Conservation (phyloP, 352 stramenopile genomes). For the Globisporangium irregulare region DNA sequence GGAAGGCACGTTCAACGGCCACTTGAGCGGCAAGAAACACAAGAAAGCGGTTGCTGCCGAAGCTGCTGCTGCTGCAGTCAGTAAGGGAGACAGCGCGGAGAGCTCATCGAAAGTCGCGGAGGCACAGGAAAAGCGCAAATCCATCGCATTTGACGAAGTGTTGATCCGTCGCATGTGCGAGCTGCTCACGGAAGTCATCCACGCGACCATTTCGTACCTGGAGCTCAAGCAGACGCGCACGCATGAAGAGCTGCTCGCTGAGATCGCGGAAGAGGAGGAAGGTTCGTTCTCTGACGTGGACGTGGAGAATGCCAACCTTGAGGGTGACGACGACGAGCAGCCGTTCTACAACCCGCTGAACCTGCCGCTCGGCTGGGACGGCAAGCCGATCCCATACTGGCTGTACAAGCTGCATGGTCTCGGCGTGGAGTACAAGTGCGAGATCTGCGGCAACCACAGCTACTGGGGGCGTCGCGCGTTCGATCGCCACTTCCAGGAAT, state of each 20-base stretch:
- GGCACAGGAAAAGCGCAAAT: conserved; percentile 32
- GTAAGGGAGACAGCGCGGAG: background rate
- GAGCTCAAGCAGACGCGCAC: conserved; percentile 88
- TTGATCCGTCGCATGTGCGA: conserved; percentile 71
- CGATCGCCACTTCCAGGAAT: conserved; percentile 98
- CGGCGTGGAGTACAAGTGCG: conserved; percentile 98
- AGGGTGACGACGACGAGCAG: conserved; percentile 93
- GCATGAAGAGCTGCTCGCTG: conserved; percentile 82
- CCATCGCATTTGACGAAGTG: conserved; percentile 69
- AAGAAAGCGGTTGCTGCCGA: conserved; percentile 48
- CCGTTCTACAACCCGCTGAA: conserved; percentile 99
- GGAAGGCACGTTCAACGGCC: conserved; percentile 63
- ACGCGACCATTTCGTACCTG: conserved; percentile 81
- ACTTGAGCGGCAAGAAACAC: conserved; percentile 79
- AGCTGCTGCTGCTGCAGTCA: conserved; percentile 6
- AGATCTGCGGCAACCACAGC: conserved; percentile 99
- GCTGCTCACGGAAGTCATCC: conserved; percentile 79
- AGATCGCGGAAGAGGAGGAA: conserved; percentile 87
- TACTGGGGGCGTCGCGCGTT: conserved; percentile 97
- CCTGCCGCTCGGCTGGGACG: conserved; percentile 97
- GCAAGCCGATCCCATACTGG: conserved; percentile 99
- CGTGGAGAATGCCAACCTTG: conserved; percentile 59
- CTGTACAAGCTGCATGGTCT: conserved; percentile 99
- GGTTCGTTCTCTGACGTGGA: conserved; percentile 79
- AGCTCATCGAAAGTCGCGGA: conserved; percentile 6